These are phyloP conservation scores for Annulohypoxylon stygium DNA, from an alignment of 495 filamentous ascomycete species.

Conservation along the genomic window DNA sequence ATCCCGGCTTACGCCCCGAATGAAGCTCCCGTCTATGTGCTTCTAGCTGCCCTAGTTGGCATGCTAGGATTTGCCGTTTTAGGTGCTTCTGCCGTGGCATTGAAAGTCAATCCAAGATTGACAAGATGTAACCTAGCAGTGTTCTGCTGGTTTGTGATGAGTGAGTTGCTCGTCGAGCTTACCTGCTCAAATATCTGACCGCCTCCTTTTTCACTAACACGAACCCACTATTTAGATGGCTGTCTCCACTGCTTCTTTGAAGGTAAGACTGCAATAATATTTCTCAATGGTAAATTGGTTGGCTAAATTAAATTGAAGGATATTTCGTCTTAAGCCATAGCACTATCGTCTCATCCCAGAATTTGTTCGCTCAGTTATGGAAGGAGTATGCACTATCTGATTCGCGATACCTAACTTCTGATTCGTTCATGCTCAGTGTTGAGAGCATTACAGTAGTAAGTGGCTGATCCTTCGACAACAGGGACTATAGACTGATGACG, in stretches of 20 bases:
- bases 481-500: background rate
- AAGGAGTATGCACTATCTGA: slow-evolving; percentile 90
- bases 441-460: slow-evolving; percentile 84
- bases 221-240: slow-evolving; percentile 45
- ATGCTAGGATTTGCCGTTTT: slow-evolving; percentile 61
- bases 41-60: slow-evolving; percentile 63
- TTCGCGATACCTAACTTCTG: slow-evolving; percentile 82
- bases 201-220: slow-evolving; percentile 23
- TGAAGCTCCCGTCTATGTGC: slow-evolving; percentile 58
- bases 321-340: slow-evolving; percentile 79
- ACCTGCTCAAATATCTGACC: background rate
- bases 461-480: slow-evolving; percentile 17
- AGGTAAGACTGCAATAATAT: slow-evolving; percentile 55
- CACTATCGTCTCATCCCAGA: slow-evolving; percentile 54
- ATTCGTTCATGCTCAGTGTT: slow-evolving; percentile 85
- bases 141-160: slow-evolving; percentile 73
- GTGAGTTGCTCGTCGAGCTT: slow-evolving; percentile 62
- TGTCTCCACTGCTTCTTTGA: slow-evolving; percentile 88
- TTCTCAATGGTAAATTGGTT: background rate
- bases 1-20: slow-evolving; percentile 72
- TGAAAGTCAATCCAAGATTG: slow-evolving; percentile 55
- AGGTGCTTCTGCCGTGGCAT: slow-evolving; percentile 58
- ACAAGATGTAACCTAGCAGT: slow-evolving; percentile 58
- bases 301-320: slow-evolving; percentile 56
- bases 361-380: slow-evolving; percentile 82